phyloP scores from a whole-genome alignment of 306 rosid species.

The Casuarina equisetifolia region DNA sequence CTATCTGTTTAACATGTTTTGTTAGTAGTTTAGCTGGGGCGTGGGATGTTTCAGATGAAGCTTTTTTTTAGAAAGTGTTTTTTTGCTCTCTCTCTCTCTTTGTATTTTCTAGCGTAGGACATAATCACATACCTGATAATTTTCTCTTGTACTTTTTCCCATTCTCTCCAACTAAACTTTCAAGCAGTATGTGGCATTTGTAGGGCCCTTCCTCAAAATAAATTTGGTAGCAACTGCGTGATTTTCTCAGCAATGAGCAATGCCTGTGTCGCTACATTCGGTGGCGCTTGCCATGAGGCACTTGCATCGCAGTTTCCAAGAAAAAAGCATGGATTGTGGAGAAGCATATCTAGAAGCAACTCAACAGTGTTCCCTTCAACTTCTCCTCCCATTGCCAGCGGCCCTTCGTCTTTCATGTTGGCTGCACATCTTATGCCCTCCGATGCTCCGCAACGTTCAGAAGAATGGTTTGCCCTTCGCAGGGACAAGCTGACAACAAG shows the following conservation, averaged over 20 bases:
- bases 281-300: conserved; percentile 34
- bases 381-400: conserved; percentile 26
- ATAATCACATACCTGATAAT: background rate
- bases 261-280: conserved; percentile 39
- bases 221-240: conserved; percentile 32
- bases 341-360: conserved; percentile 40
- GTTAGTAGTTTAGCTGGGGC: background rate
- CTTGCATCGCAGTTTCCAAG: conserved; percentile 29
- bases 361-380: conserved; percentile 20
- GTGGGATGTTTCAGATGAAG: conserved; percentile 13
- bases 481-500: conserved; percentile 85
- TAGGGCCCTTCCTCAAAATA: conserved; percentile 29
- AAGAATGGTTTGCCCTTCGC: conserved; percentile 98
- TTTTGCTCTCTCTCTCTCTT: conserved; percentile 6
- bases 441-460: conserved; percentile 76
- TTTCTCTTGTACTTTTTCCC: conserved; percentile 3
- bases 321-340: conserved; percentile 28
- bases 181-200: conserved; percentile 38
- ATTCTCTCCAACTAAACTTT: conserved; percentile 16
- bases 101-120: background rate
- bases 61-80: background rate
- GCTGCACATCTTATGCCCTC: conserved; percentile 44
- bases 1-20: background rate
- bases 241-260: conserved; percentile 44
- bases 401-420: conserved; percentile 45